Base-by-base conservation (phyloP, 495 filamentous ascomycete genomes). In the Evansstolkia leycettana region DNA sequence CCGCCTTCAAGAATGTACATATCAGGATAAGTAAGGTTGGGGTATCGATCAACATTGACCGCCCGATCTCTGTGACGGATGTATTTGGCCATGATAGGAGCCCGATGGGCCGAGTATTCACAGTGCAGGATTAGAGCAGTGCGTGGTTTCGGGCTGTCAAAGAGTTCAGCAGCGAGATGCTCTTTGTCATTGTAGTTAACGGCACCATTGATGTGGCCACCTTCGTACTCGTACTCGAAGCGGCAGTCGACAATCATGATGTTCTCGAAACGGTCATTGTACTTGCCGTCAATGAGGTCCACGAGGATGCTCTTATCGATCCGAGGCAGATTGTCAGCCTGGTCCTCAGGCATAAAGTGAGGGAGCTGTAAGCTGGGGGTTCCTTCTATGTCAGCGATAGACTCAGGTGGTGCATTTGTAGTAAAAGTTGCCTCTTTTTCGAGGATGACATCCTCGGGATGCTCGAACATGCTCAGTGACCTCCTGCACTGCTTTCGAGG, bases 141-240 rank as follows among this genome's bases (percentile, higher is more conserved):
- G 35, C 76, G 80, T 15, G 70, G 69, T 37, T 75, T 63, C 40
- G 75, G 72, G 2, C 70, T 58, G 30, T 72, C 62, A 55, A 99
- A 93, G 7, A 99, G 72, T 32, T 86, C 71, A 33, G 63, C 61
- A 1, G 87, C 76, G 39, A 99, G 65, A 19, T 75, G 55, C 43
- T 96, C 89, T 58, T 94, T 96, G 58, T 94, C 84, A 52, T 94
- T 95, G 64, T 82, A 85, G 62, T 99, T 99, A 48, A 93, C 61
- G 20, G 92, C 92, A 0, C 82, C 82, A 32, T 82, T 70, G 42
- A 99, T 94, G 51, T 99, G 92, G 12, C 92, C 92, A 29, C 92
- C 92, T 19, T 93, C 79, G 55, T 88, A 99, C 59, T 99, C 92
- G 55, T 96, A 99, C 58, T 96, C 92, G 54, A 99, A 99, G 8